phyloP scores from a whole-genome alignment of 129 eudicot species.

The Ambrosia trifida region DNA sequence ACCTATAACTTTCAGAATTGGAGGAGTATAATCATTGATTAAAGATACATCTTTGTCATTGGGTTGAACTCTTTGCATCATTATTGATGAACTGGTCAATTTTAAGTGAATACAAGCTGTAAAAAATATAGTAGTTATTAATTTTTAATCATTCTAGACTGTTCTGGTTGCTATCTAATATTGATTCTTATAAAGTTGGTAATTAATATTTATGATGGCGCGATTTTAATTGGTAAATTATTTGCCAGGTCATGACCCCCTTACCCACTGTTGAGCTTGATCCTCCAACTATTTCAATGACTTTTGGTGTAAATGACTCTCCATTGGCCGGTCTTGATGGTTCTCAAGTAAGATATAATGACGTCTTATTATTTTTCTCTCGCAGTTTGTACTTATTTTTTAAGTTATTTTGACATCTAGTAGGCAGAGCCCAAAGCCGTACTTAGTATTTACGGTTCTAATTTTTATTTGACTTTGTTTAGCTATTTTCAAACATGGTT shows the following conservation, averaged over 20 bases:
- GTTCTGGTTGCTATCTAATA: neutral
- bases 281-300: conserved; percentile 98
- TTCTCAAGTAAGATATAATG: conserved; percentile 56
- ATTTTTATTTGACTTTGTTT: neutral
- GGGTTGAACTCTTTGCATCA: neutral
- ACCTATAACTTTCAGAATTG: neutral
- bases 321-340: conserved; percentile 99
- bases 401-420: neutral
- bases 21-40: neutral
- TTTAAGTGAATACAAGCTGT: neutral
- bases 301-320: conserved; percentile 97
- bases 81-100: neutral
- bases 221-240: neutral
- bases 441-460: neutral
- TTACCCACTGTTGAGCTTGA: conserved; percentile 91
- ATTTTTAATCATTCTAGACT: neutral
- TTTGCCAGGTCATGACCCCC: conserved; percentile 68
- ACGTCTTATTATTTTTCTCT: no score
- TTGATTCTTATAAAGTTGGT: neutral
- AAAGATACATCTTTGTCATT: neutral
- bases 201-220: neutral
- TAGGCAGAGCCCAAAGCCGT: neutral
- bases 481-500: no score
- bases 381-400: neutral
- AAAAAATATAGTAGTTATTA: neutral